Evolutionary conservation across 352 stramenopile genomes (phyloP).

Genomic region (Ophiocytium majus): DNA sequence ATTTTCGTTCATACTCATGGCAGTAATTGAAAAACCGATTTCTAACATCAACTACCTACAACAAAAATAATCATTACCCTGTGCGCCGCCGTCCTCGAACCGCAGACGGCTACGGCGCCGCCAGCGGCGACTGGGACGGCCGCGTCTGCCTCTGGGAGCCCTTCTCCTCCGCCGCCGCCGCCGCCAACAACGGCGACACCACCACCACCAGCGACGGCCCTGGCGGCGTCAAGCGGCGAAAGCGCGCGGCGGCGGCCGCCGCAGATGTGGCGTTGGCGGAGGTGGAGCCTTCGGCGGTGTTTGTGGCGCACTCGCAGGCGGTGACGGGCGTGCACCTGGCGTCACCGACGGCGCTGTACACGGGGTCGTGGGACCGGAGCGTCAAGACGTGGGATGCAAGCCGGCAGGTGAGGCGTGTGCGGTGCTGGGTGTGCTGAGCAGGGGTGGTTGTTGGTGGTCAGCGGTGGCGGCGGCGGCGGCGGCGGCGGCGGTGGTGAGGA

Average conservation of each 20-base stretch:
- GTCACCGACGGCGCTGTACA: constrained; percentile 65
- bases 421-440: no score
- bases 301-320: constrained; percentile 34
- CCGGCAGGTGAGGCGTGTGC: constrained; percentile 14
- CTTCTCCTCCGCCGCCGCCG: no score
- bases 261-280: constrained; percentile 22
- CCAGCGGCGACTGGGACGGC: constrained; percentile 43
- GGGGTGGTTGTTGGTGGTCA: no score
- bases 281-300: constrained; percentile 28
- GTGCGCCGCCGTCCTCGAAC: not conserved
- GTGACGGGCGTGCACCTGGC: constrained; percentile 67
- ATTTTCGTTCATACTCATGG: constrained; percentile 2
- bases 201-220: no score
- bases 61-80: not conserved
- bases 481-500: no score
- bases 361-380: constrained; percentile 49
- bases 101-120: not conserved
- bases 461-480: no score
- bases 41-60: not conserved
- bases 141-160: constrained; percentile 47
- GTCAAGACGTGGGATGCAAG: constrained; percentile 53
- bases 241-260: not conserved
- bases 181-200: no score
- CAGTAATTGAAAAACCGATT: not conserved
- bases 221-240: not conserved